phyloP scores from a whole-genome alignment of 768 basidiomycete species.

The Lepiota brunneoincarnata region DNA sequence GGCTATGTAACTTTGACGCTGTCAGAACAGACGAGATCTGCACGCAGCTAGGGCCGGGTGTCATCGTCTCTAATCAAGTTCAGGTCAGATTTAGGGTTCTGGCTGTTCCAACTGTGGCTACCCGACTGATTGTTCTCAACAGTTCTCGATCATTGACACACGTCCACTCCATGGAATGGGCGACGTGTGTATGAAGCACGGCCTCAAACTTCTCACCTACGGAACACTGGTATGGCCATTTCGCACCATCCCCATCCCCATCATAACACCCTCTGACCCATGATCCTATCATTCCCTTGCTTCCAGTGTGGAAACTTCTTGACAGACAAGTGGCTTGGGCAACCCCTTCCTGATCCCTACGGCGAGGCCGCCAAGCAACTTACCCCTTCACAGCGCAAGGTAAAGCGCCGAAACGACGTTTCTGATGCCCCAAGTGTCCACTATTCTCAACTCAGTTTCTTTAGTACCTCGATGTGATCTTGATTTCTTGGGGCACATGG shows the following conservation, averaged over 20 bases:
- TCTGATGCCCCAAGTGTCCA: neutral
- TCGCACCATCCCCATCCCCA: neutral
- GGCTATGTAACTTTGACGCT: slow-evolving; percentile 79
- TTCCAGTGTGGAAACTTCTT: slow-evolving; percentile 78
- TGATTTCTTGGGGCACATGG: slow-evolving; percentile 78
- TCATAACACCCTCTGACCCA: neutral
- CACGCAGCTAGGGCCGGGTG: slow-evolving; percentile 62
- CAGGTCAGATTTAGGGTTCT: slow-evolving; percentile 45
- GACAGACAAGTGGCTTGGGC: slow-evolving; percentile 65
- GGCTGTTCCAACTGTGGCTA: neutral
- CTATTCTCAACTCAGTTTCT: slow-evolving; percentile 4
- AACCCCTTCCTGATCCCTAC: slow-evolving; percentile 69
- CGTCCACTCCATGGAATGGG: slow-evolving; percentile 74
- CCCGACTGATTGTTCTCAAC: neutral
- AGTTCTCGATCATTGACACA: slow-evolving; percentile 81
- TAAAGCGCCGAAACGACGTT: slow-evolving; percentile 18
- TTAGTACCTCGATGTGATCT: slow-evolving; percentile 80
- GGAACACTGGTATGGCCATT: slow-evolving; percentile 60
- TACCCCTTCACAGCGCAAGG: slow-evolving; percentile 83
- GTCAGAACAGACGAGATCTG: slow-evolving; percentile 75
- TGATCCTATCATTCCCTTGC: neutral
- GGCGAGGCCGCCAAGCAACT: slow-evolving; percentile 43
- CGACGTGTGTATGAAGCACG: slow-evolving; percentile 67
- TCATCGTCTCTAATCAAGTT: slow-evolving; percentile 77
- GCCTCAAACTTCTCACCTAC: slow-evolving; percentile 73